Percentiles rank a stretch among this genome's conserved stretches.
Conservation (phyloP, 2,329 filamentous ascomycete species). For the Cucurbitaria berberidis region DNA sequence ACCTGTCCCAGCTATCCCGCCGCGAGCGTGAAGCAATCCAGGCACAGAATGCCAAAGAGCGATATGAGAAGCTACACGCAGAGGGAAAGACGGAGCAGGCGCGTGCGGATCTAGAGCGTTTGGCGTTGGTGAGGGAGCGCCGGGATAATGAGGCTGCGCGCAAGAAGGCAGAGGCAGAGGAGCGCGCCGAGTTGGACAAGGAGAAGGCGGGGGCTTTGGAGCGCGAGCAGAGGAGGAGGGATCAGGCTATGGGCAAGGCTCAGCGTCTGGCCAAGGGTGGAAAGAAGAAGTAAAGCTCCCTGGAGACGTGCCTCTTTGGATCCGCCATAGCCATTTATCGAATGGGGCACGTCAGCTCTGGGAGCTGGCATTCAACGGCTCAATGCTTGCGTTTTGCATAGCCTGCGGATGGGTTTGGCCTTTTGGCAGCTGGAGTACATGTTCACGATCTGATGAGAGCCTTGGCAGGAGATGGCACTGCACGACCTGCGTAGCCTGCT, state of each 20-base stretch:
- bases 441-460: conserved; percentile 13
- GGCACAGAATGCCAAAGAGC: conserved; percentile 85
- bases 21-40: conserved; percentile 80
- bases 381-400: conserved; percentile 30
- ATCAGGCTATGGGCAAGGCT: conserved; percentile 54
- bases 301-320: not conserved
- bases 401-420: conserved; percentile 24
- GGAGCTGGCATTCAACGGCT: conserved; percentile 19
- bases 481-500: not conserved
- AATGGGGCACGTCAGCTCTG: not conserved
- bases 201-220: conserved; percentile 57
- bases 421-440: conserved; percentile 2
- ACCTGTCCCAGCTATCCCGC: conserved; percentile 64
- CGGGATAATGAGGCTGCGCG: conserved; percentile 81
- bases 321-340: not conserved
- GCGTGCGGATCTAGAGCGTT: conserved; percentile 82
- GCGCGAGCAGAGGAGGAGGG: conserved; percentile 56
- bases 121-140: conserved; percentile 83
- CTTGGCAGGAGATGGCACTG: conserved; percentile 9
- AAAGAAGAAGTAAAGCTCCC: conserved; percentile 49
- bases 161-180: conserved; percentile 71
- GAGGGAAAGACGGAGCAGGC: conserved; percentile 97
- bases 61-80: conserved; percentile 88
- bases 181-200: conserved; percentile 63
- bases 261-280: conserved; percentile 49